Conservation (phyloP, 2,329 filamentous ascomycete species). For the Fusarium chlamydosporum region DNA sequence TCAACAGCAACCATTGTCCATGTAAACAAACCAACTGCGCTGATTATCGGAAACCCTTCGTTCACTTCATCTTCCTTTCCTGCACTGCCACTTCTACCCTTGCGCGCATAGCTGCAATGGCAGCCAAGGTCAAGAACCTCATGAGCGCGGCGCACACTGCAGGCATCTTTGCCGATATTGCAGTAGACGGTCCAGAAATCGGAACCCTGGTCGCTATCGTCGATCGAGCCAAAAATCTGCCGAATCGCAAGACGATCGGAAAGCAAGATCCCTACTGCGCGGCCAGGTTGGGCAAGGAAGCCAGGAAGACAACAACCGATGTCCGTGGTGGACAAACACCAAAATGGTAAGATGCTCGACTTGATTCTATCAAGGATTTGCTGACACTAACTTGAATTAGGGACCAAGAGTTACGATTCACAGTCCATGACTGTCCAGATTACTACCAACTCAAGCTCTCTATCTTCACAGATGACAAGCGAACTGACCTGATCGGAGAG, state of each 20-base stretch:
- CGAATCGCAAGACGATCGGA: constrained; percentile 96
- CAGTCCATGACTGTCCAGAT: constrained; percentile 94
- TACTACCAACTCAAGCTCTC: constrained; percentile 97
- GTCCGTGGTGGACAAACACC: constrained; percentile 95
- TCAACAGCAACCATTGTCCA: constrained; percentile 41
- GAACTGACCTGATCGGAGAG: constrained; percentile 95
- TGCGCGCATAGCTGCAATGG: constrained; percentile 58
- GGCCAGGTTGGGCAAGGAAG: constrained; percentile 92
- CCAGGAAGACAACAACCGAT: constrained; percentile 96
- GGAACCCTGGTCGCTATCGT: constrained; percentile 93
- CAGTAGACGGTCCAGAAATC: constrained; percentile 90
- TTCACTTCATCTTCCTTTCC: constrained; percentile 4
- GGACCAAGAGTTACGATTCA: constrained; percentile 98
- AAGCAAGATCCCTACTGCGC: constrained; percentile 99
- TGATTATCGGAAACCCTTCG: constrained; percentile 16
- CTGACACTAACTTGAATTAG: constrained; percentile 63
- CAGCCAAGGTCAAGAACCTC: constrained; percentile 68
- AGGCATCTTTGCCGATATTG: constrained; percentile 95
- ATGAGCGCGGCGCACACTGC: constrained; percentile 82
- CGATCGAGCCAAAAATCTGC: constrained; percentile 95
- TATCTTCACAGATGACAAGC: constrained; percentile 98
- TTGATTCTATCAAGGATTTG: neutral
- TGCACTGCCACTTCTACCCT: constrained; percentile 13
- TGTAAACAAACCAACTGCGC: constrained; percentile 47
- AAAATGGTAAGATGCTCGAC: constrained; percentile 76